phyloP scores from a whole-genome alignment of 164 flowering plant species.

The Stephania japonica region DNA sequence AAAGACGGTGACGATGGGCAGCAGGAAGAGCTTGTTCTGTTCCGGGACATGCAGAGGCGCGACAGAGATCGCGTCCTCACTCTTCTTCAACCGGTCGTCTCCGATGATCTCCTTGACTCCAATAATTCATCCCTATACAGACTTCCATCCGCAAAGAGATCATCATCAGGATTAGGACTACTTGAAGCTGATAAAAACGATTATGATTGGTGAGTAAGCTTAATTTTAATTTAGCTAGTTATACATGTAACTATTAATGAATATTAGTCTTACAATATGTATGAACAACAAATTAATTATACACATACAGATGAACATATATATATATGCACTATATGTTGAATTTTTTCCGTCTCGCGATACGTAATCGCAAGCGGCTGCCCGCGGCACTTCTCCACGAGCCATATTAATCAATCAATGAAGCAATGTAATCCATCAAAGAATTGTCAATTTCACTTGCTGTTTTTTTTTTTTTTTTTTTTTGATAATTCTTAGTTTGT shows the following conservation, averaged over 20 bases:
- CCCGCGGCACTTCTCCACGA: too few species aligned
- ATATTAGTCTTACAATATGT: neutral
- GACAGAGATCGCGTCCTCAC: constrained; percentile 33
- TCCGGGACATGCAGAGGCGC: constrained; percentile 43
- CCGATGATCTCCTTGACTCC: constrained; percentile 36
- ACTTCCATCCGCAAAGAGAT: constrained; percentile 37
- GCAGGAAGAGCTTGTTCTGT: constrained; percentile 48
- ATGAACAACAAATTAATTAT: too few species aligned
- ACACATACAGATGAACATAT: too few species aligned
- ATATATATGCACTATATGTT: too few species aligned
- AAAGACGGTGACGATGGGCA: constrained; percentile 16
- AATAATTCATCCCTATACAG: constrained; percentile 28
- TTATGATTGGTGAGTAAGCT: constrained; percentile 49
- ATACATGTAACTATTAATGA: neutral
- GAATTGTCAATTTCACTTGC: too few species aligned
- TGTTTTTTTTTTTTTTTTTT: too few species aligned
- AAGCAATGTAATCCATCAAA: too few species aligned
- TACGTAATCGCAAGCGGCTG: too few species aligned
- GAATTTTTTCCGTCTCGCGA: too few species aligned
- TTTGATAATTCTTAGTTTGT: too few species aligned
- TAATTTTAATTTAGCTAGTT: neutral
- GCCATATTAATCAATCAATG: too few species aligned
- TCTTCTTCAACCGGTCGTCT: constrained; percentile 48
- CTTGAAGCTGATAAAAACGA: constrained; percentile 43
- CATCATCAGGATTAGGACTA: constrained; percentile 20